Evolutionary conservation across 176 grass and related monocot species (phyloP).

Genomic region (Avena sativa): DNA sequence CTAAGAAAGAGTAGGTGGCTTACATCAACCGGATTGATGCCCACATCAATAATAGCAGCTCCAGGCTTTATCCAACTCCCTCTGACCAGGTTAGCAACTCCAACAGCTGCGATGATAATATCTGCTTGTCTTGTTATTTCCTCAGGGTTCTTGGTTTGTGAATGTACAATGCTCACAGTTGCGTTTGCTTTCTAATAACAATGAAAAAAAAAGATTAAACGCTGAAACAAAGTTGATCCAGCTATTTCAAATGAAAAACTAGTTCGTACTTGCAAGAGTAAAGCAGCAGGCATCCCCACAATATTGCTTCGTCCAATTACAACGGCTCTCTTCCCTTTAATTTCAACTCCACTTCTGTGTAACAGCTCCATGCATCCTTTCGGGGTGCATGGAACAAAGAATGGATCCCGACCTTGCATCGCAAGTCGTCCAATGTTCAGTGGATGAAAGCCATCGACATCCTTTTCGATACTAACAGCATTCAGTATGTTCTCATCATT

Average conservation of each 20-base stretch:
- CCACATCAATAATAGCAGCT: constrained; percentile 92
- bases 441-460: constrained; percentile 95
- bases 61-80: constrained; percentile 95
- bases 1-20: constrained; percentile 34
- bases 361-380: constrained; percentile 98
- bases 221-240: constrained; percentile 6
- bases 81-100: constrained; percentile 88
- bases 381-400: constrained; percentile 97
- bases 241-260: constrained; percentile 29
- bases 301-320: constrained; percentile 95
- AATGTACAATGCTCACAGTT: constrained; percentile 95
- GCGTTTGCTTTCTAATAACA: constrained; percentile 91
- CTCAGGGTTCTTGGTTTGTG: constrained; percentile 83
- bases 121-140: constrained; percentile 87
- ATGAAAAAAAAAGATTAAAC: constrained; percentile 31
- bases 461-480: constrained; percentile 85
- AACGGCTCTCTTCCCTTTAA: constrained; percentile 90
- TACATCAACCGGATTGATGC: constrained; percentile 97
- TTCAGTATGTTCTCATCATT: constrained; percentile 91
- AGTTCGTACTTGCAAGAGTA: constrained; percentile 78
- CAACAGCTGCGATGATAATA: constrained; percentile 93
- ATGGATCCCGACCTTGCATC: constrained; percentile 91
- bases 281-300: constrained; percentile 90
- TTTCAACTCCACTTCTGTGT: constrained; percentile 73
- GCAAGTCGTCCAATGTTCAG: constrained; percentile 94